Evolutionary conservation across 2,329 filamentous ascomycete genomes (phyloP).

Genomic region (Huntiella bhutanensis): DNA sequence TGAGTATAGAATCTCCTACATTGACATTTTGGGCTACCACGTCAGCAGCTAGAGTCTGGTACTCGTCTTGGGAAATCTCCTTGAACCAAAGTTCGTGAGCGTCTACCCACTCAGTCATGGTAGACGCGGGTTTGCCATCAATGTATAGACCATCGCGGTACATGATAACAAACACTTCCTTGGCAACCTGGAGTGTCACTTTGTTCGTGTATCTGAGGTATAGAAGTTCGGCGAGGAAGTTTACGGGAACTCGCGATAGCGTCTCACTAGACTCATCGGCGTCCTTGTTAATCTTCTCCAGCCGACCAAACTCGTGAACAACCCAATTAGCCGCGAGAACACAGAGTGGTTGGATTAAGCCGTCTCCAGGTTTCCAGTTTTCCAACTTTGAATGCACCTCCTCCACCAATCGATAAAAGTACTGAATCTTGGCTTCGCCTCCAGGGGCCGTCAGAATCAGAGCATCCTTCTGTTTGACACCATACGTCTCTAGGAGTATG

Average conservation of each 20-base stretch:
- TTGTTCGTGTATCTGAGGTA: constrained; percentile 26
- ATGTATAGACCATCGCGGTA: constrained; percentile 2
- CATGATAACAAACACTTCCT: constrained; percentile 26
- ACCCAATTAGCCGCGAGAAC: constrained; percentile 45
- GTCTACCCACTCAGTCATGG: constrained; percentile 32
- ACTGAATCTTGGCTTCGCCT: constrained; percentile 61
- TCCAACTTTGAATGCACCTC: constrained; percentile 19
- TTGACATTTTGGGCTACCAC: constrained; percentile 26
- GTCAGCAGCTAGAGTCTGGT: constrained; percentile 25
- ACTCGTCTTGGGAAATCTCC: constrained; percentile 29
- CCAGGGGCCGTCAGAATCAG: constrained; percentile 61
- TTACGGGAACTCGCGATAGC: constrained; percentile 26
- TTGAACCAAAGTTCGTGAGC: constrained; percentile 33
- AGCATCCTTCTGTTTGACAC: constrained; percentile 64
- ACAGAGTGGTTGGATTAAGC: constrained; percentile 20
- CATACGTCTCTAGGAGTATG: constrained; percentile 41
- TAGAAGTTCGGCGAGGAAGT: constrained; percentile 31
- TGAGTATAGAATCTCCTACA: constrained; percentile 22
- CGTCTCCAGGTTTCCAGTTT: constrained; percentile 10
- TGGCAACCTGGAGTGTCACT: constrained; percentile 39
- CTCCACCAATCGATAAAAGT: constrained; percentile 51
- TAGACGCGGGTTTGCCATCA: constrained; percentile 24
- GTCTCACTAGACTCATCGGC: constrained; percentile 18
- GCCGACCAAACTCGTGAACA: constrained; percentile 54
- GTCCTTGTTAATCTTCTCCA: constrained; percentile 33